phyloP scores from a whole-genome alignment of 2,329 filamentous ascomycete genomes.

The Colletotrichum spaethianum region DNA sequence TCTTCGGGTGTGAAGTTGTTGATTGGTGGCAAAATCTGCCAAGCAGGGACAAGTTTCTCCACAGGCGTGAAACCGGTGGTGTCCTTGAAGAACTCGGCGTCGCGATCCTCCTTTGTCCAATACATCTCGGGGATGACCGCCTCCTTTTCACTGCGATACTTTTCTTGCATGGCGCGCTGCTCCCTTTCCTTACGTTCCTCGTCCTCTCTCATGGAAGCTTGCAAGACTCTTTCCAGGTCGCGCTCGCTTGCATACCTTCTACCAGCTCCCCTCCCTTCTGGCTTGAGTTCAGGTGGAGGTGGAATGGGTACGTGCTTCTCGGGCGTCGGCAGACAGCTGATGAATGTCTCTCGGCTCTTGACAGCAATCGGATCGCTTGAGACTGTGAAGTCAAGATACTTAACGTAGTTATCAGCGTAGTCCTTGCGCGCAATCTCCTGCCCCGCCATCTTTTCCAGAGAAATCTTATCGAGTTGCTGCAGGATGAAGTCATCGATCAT shows the following conservation, averaged over 20 bases:
- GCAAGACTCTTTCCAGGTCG: conserved; percentile 79
- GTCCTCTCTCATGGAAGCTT: conserved; percentile 79
- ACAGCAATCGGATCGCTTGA: conserved; percentile 69
- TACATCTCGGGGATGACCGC: conserved; percentile 81
- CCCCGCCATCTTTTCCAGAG: conserved; percentile 52
- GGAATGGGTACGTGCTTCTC: conserved; percentile 37
- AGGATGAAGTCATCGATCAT: conserved; percentile 62
- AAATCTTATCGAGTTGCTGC: conserved; percentile 59
- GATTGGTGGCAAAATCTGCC: conserved; percentile 79
- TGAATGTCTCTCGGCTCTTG: conserved; percentile 69
- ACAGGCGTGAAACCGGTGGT: conserved; percentile 75
- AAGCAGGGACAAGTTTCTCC: conserved; percentile 77
- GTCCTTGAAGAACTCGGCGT: conserved; percentile 74
- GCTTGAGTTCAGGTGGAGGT: conserved; percentile 65
- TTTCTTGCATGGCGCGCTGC: conserved; percentile 74
- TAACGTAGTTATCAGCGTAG: conserved; percentile 64
- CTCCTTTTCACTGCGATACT: conserved; percentile 82
- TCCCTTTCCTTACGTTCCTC: conserved; percentile 80
- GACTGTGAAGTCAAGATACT: conserved; percentile 69
- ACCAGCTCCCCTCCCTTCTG: conserved; percentile 68
- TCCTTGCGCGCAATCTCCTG: conserved; percentile 56
- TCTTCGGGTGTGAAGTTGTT: conserved; percentile 84
- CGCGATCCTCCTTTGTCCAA: conserved; percentile 72
- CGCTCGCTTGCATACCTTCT: conserved; percentile 79
- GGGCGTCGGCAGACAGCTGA: conserved; percentile 38